These are phyloP conservation scores for Zostera marina DNA, from an alignment of 116 monocot genomes.

Conservation along the genomic window DNA sequence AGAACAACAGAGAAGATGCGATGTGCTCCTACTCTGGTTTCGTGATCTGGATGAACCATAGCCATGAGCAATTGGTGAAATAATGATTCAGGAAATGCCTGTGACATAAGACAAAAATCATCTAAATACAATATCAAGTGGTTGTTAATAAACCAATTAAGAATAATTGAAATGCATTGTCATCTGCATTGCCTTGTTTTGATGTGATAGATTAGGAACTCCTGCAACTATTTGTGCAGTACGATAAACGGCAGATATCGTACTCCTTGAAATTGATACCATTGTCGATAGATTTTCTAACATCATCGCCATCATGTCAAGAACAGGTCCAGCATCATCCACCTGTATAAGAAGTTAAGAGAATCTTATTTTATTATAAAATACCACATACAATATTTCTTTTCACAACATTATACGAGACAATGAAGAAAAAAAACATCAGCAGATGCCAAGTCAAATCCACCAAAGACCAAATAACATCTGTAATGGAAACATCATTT, in stretches of 20 bases:
- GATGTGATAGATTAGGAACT: conserved; percentile 66
- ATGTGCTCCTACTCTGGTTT: conserved; percentile 63
- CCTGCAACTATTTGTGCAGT: conserved; percentile 82
- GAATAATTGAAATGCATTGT: conserved; percentile 1
- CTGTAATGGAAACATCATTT: too few species aligned
- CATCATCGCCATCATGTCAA: conserved; percentile 76
- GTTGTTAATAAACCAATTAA: background rate
- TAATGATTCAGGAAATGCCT: conserved; percentile 87
- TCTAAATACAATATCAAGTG: background rate
- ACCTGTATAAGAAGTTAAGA: conserved; percentile 26
- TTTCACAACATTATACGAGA: too few species aligned
- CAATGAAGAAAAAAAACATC: too few species aligned
- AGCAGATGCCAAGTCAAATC: too few species aligned
- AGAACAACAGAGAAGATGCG: conserved; percentile 83
- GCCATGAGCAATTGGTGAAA: conserved; percentile 70
- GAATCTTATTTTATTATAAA: too few species aligned
- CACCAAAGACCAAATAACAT: too few species aligned
- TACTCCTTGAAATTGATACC: conserved; percentile 48
- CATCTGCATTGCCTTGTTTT: conserved; percentile 44
- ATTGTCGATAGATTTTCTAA: conserved; percentile 61
- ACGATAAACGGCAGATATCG: conserved; percentile 73
- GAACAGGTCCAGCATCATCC: conserved; percentile 86
- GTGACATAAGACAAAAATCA: conserved; percentile 6
- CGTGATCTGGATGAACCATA: conserved; percentile 78
- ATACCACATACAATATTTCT: too few species aligned